Conservation (phyloP, 441 rosid species). For the Geranium incanum region DNA sequence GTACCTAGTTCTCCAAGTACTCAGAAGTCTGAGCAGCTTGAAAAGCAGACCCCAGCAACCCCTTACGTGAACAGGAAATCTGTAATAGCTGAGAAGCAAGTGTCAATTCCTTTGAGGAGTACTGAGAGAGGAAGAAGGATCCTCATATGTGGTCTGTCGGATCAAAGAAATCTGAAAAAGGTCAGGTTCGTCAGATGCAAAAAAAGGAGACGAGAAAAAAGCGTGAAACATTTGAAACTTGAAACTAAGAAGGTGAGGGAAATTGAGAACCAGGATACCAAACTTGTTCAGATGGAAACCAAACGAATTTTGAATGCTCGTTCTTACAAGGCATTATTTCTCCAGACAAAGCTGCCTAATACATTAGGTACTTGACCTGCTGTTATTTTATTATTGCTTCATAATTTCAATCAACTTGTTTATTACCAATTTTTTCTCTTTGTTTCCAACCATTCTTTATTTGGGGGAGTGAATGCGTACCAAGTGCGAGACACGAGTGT, state of each 20-base stretch:
- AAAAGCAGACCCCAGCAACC: conserved; percentile 36
- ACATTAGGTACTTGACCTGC: conserved; percentile 25
- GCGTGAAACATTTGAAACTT: conserved; percentile 28
- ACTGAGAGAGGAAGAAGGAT: conserved; percentile 46
- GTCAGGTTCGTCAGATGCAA: conserved; percentile 22
- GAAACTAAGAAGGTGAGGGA: conserved; percentile 30
- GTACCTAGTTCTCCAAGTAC: conserved; percentile 29
- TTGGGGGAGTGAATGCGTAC: no score
- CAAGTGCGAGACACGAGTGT: no score
- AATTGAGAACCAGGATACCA: conserved; percentile 16
- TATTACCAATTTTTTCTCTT: background rate
- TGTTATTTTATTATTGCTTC: background rate
- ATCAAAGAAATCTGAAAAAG: conserved; percentile 33
- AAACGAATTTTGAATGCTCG: conserved; percentile 30
- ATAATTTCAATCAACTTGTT: no score
- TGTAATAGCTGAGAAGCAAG: conserved; percentile 36
- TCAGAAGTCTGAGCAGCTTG: conserved; percentile 53
- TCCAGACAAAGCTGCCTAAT: conserved; percentile 21
- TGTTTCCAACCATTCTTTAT: background rate
- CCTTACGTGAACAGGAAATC: conserved; percentile 34
- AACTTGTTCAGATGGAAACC: conserved; percentile 16
- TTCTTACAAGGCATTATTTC: conserved; percentile 36
- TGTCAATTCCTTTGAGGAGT: conserved; percentile 46
- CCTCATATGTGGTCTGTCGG: conserved; percentile 32
- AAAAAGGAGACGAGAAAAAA: conserved; percentile 33